Percentiles rank a stretch among this genome's conserved stretches.
Conservation (phyloP, 345 rosid species). For the Pugionium dolabratum region DNA sequence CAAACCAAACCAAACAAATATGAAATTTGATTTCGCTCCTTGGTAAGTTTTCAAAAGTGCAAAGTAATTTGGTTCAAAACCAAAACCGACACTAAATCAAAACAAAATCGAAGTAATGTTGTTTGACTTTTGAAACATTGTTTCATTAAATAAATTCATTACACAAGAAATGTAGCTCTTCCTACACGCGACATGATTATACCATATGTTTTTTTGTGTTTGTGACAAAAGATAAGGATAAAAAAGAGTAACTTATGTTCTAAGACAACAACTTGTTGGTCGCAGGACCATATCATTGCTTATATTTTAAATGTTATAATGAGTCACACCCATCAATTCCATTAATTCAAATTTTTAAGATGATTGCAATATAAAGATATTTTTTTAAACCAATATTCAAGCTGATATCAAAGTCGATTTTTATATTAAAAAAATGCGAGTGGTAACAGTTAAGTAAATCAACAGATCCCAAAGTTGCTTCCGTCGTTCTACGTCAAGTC, state of each 20-base stretch:
- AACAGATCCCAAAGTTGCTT: too few relatives aligned
- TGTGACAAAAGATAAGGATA: background rate
- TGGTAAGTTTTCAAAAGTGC: background rate
- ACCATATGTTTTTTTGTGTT: background rate
- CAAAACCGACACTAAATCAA: background rate
- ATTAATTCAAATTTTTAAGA: too few relatives aligned
- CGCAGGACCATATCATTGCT: conserved; percentile 33
- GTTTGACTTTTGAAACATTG: background rate
- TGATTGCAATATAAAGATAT: too few relatives aligned
- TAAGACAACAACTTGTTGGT: conserved; percentile 23
- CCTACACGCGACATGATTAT: conserved; percentile 25
- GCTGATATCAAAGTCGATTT: too few relatives aligned
- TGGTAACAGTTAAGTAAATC: too few relatives aligned
- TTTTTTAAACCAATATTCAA: too few relatives aligned
- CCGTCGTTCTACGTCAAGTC: too few relatives aligned
- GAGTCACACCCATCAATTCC: too few relatives aligned
- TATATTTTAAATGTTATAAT: background rate
- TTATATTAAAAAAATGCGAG: too few relatives aligned
- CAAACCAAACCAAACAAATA: background rate
- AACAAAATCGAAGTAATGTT: background rate
- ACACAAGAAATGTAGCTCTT: conserved; percentile 2
- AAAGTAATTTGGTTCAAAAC: too few relatives aligned
- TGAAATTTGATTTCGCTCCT: background rate
- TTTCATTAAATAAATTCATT: background rate
- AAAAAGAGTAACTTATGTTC: conserved; percentile 33